A percentile compares a stretch with the other conserved stretches of the same genome.
Evolutionary conservation across 768 basidiomycete species (phyloP).

Genomic region (Amanita rimosa): DNA sequence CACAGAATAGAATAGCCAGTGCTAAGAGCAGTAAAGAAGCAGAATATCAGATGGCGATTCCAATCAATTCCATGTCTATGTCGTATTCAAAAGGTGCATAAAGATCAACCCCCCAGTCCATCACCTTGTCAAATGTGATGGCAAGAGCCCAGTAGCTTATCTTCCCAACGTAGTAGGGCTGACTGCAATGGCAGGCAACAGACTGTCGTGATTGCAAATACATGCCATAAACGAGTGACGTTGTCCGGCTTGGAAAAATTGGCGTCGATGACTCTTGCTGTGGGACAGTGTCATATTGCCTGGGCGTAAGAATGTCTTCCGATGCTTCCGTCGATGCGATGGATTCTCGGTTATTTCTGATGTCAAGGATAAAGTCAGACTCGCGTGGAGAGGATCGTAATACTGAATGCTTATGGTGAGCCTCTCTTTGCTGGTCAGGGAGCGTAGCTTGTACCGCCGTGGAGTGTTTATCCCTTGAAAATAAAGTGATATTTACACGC

Average conservation of each 20-base stretch:
- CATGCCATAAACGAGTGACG: background rate
- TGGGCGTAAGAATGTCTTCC: no score
- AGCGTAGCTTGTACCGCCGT: background rate
- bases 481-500: background rate
- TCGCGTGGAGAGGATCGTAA: background rate
- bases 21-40: background rate
- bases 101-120: background rate
- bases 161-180: no score
- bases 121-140: background rate
- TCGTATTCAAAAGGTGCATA: background rate
- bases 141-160: no score
- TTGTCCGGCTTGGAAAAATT: background rate
- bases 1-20: no score
- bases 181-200: background rate
- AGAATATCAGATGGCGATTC: background rate
- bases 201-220: background rate
- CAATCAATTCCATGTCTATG: background rate
- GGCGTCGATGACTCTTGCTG: background rate
- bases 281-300: background rate
- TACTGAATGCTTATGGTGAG: background rate
- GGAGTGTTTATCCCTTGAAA: background rate
- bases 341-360: background rate
- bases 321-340: background rate
- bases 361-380: background rate
- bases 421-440: no score